Evolutionary conservation across 2,329 filamentous ascomycete species (phyloP).

Genomic region (Pestalotiopsis sp.): DNA sequence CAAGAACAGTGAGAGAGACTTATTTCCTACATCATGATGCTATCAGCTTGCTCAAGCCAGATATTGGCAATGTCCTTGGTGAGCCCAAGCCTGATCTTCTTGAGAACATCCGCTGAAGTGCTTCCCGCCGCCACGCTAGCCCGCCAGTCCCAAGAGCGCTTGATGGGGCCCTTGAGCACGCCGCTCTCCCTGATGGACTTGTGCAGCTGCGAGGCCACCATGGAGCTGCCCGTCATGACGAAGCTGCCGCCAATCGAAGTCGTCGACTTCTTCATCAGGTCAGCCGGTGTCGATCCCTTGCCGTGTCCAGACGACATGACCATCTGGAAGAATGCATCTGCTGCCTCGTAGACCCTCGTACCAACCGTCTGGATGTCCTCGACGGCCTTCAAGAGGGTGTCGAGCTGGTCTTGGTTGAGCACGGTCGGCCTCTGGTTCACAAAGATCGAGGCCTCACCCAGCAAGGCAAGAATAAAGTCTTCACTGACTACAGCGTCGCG

Average conservation of each 20-base stretch:
- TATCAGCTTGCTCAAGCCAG: conserved; percentile 70
- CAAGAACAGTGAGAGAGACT: neutral
- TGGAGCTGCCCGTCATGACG: conserved; percentile 73
- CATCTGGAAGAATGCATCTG: conserved; percentile 77
- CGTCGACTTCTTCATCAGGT: conserved; percentile 61
- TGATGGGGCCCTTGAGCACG: conserved; percentile 42
- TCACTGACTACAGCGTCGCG: conserved; percentile 84
- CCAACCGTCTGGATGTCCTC: conserved; percentile 74
- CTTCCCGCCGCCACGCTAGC: conserved; percentile 57
- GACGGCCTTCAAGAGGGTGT: conserved; percentile 63
- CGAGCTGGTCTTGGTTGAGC: conserved; percentile 74
- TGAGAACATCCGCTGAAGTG: conserved; percentile 71
- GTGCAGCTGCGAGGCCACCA: conserved; percentile 66
- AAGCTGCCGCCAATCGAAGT: conserved; percentile 59
- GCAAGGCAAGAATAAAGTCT: conserved; percentile 80
- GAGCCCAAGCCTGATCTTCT: conserved; percentile 71
- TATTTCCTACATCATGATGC: conserved; percentile 41
- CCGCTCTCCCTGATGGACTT: conserved; percentile 51
- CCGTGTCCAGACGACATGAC: conserved; percentile 73
- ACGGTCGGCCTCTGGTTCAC: conserved; percentile 58
- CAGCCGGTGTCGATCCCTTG: conserved; percentile 64
- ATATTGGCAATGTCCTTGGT: conserved; percentile 73
- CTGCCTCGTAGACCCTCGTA: conserved; percentile 70
- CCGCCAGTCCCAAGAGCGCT: conserved; percentile 74
- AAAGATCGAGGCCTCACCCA: conserved; percentile 83